Evolutionary conservation across 148 eudicot species (phyloP), one percentile per base, ranked within the genome.

Genomic region (Rhododendron kiyosumense): DNA sequence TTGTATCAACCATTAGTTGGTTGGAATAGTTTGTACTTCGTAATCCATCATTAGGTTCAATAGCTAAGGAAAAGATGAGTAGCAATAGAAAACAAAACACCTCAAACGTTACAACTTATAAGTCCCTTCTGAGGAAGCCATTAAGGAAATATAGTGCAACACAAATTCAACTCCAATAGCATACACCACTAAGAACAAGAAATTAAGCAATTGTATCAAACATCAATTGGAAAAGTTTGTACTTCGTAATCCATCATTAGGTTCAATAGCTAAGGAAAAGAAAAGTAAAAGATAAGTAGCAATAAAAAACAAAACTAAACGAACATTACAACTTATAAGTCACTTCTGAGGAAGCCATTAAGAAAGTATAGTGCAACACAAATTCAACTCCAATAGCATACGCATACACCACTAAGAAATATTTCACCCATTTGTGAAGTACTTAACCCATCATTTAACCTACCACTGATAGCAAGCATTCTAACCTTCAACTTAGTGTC

Each of bases 121-220:
- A 38, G 32, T 43, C 59, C 22, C 59, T 17, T 54, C 52, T 12
- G 17, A 77, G 45, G 46, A 78, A 46, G 81, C 46, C 32, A 14
- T 10, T 10, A 51, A 26, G 32, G 52, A 45, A 78, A 75, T 75
- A 75, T 76, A 20, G 7, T 76, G 26, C n/a, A 76, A 41, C 46
- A 76, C 79, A 46, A 22, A 46, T 79, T 54, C 83, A 54, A 43
- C 83, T 81, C 28, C 82, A 48, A n/a, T n/a, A 48, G 65, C 15
- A 80, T 51, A 30, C 26, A 30, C 45, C 24, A 12, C 65, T 5
- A n/a, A 30, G 61, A 49, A 51, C 30, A n/a, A 65, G 28, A 65
- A 65, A n/a, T 10, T 9, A 65, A 65, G 82, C 82, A 79, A n/a
- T 48, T 48, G 30, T 48, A 45, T 26, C 54, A n/a, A 51, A 14